Percentiles rank a stretch among this genome's conserved stretches.
phyloP scores from a whole-genome alignment of 495 filamentous ascomycete genomes.

The Friedmanniomyces simplex region DNA sequence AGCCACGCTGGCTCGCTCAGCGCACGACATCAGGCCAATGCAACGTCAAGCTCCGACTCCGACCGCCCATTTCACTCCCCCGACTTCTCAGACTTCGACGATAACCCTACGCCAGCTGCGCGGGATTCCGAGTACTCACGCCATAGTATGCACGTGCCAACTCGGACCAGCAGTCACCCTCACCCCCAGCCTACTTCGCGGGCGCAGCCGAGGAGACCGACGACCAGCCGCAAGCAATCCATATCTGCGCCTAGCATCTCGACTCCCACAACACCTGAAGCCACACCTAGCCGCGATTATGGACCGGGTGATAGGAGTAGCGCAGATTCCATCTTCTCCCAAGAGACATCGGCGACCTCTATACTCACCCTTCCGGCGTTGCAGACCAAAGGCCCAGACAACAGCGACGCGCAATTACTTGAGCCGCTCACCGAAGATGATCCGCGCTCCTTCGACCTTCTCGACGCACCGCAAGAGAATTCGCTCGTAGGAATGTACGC shows the following conservation, averaged over 20 bases:
- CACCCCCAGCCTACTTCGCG: background rate
- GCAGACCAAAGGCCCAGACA: slow-evolving; percentile 32
- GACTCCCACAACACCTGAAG: slow-evolving; percentile 15
- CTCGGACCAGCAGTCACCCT: slow-evolving; percentile 26
- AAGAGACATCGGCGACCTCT: slow-evolving; percentile 32
- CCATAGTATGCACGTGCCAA: slow-evolving; percentile 26
- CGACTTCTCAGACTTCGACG: slow-evolving; percentile 16
- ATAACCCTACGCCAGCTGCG: slow-evolving; percentile 19
- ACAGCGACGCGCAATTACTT: slow-evolving; percentile 36
- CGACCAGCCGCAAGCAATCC: background rate
- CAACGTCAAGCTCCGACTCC: background rate
- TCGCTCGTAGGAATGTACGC: slow-evolving; percentile 29
- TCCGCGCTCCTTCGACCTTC: slow-evolving; percentile 43
- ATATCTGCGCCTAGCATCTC: slow-evolving; percentile 9
- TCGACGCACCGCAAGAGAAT: slow-evolving; percentile 30
- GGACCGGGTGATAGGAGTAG: slow-evolving; percentile 25
- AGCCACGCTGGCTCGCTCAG: background rate
- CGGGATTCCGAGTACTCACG: slow-evolving; percentile 23
- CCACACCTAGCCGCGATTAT: background rate
- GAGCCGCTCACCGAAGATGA: slow-evolving; percentile 43
- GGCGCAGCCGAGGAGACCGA: background rate
- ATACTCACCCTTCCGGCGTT: slow-evolving; percentile 30
- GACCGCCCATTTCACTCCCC: background rate
- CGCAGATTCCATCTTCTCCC: slow-evolving; percentile 28
- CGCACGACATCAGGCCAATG: background rate